Percentiles rank a stretch among this genome's conserved stretches.
Evolutionary conservation across 2,329 filamentous ascomycete species (phyloP).

Genomic region (Monosporascus cannonballus): DNA sequence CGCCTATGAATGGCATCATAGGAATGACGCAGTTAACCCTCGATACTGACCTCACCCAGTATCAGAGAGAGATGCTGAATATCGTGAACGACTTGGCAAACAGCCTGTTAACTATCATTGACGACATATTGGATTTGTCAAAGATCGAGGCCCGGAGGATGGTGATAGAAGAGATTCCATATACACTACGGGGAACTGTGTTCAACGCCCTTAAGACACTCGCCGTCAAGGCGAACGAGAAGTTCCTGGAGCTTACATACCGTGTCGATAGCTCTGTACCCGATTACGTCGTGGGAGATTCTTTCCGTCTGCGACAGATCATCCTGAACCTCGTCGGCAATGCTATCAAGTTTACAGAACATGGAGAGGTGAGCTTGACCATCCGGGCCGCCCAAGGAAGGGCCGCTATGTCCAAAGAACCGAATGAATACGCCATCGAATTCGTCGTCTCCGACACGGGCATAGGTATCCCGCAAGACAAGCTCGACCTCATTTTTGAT

Average conservation of each 20-base stretch:
- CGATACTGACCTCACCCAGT: slow-evolving; percentile 89
- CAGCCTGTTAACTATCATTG: slow-evolving; percentile 93
- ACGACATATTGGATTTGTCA: slow-evolving; percentile 69
- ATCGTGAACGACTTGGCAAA: slow-evolving; percentile 97
- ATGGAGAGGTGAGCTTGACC: slow-evolving; percentile 92
- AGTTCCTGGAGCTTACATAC: slow-evolving; percentile 87
- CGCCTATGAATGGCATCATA: slow-evolving; percentile 96
- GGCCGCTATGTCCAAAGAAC: slow-evolving; percentile 52
- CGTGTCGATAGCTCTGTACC: slow-evolving; percentile 90
- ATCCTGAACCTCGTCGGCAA: slow-evolving; percentile 97
- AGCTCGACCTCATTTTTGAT: slow-evolving; percentile 95
- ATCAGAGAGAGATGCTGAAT: slow-evolving; percentile 96
- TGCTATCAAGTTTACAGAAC: slow-evolving; percentile 97
- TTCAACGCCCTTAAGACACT: slow-evolving; percentile 97
- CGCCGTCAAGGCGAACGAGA: slow-evolving; percentile 96
- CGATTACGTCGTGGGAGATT: slow-evolving; percentile 92
- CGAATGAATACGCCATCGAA: slow-evolving; percentile 85
- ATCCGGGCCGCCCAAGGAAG: slow-evolving; percentile 62
- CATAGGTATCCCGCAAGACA: slow-evolving; percentile 92
- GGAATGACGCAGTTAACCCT: slow-evolving; percentile 96
- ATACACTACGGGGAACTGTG: slow-evolving; percentile 87
- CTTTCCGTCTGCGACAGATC: slow-evolving; percentile 92
- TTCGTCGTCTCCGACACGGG: slow-evolving; percentile 95
- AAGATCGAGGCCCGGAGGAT: slow-evolving; percentile 94
- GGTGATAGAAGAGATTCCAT: slow-evolving; percentile 97